Evolutionary conservation across 2,329 filamentous ascomycete species (phyloP), one percentile per base, ranked within the genome.

Genomic region (Colletotrichum theobromicola): DNA sequence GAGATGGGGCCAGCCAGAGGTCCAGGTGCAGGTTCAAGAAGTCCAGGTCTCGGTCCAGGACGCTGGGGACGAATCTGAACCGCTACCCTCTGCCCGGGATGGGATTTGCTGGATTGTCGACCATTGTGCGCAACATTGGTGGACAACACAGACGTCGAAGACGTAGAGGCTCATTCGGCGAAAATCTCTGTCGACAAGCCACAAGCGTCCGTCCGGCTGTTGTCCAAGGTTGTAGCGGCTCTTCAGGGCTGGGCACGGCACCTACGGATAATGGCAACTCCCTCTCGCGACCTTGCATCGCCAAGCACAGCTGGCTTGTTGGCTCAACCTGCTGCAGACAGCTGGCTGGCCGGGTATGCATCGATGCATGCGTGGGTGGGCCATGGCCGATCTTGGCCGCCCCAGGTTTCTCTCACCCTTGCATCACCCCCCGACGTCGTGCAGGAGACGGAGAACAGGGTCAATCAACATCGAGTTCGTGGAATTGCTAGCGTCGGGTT

Each of bases 351-450:
- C 37, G 66, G 67, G 61, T 50, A 67, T 72, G 67, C 53, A 55
- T 32, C 21, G 60, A 68, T 71, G 70, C 53, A 55, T 32, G 21
- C 60, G 72, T 71, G 70, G 50, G 70, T 73, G 67, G 72, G 55
- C 67, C 62, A 62, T 57, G 42, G 53, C 26, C 70, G 68, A 74
- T 74, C 72, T 74, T 74, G 68, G 72, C 72, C 67, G 67, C 72
- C 72, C 72, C 72, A 71, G 72, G 62, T 74, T 74, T 74, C 72
- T 15, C 57, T 21, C 57, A 67, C 53, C 72, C 72, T 67, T 72
- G 72, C 55, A 67, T 58, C 46, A 30, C 35, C 60, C 67, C 70
- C 68, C 67, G 61, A 66, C 67, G 62, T 66, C 72, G 55, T 67
- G 61, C 72, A 72, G 67, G 7, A 57, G 32, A 37, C 15, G 34